Evolutionary conservation across 1,139 yeast species (phyloP).

Genomic region (Suhomyces guaymorum): DNA sequence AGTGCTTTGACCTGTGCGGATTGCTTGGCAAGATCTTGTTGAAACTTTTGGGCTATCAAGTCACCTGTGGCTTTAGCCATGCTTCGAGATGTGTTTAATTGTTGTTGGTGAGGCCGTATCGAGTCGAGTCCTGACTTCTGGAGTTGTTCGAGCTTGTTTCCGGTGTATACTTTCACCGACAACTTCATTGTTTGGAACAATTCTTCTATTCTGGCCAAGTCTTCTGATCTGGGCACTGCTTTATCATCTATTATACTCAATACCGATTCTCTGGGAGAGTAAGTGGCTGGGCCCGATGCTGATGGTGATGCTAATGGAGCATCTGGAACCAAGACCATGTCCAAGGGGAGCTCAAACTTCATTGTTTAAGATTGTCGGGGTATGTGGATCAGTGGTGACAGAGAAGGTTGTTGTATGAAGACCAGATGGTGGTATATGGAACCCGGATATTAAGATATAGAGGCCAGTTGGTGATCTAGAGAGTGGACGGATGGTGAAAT

Average conservation of each 20-base stretch:
- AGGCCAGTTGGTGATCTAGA: no score
- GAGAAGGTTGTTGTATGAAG: no score
- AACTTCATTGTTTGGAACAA: constrained; percentile 5
- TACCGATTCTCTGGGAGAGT: background rate
- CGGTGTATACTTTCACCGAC: constrained; percentile 1
- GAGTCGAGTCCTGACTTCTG: background rate
- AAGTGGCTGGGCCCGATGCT: background rate
- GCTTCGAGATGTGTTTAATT: background rate
- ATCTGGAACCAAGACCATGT: constrained; percentile 10
- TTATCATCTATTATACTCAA: constrained; percentile 2
- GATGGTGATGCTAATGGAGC: background rate
- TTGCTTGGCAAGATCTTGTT: constrained; percentile 5
- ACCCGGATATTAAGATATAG: no score
- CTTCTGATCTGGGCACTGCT: background rate
- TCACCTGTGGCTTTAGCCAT: constrained; percentile 1
- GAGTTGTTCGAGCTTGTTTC: background rate
- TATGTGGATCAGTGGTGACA: no score
- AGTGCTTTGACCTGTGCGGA: constrained; percentile 11
- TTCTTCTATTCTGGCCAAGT: constrained; percentile 1
- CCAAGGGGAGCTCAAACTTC: constrained; percentile 15
- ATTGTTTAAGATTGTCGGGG: constrained; percentile 1
- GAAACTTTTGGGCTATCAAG: constrained; percentile 1
- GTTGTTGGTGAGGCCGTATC: background rate
- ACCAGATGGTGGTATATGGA: no score
- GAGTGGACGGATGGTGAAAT: no score